Base-by-base conservation (phyloP, 768 basidiomycete species). In the Hericium rajendrae region DNA sequence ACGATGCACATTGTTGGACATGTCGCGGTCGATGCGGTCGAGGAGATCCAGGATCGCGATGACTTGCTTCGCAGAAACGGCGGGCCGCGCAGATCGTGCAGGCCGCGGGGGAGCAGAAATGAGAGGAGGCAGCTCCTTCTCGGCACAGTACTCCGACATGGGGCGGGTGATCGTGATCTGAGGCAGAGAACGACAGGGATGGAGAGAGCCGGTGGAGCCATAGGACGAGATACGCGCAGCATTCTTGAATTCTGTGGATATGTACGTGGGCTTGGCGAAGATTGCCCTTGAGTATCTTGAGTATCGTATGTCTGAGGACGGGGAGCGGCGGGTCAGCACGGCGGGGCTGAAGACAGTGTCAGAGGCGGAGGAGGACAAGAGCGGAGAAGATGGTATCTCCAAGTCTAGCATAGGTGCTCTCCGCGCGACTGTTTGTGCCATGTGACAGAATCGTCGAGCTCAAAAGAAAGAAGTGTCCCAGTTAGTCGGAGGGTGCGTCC, bases 11-110 rank as follows among this genome's bases (percentile, higher is more conserved):
- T 61, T 57, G 49, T n/a, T 32, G 10, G 57, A 38, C 57, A 63
- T 58, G 32, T 63, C 62, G 32, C 48, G 57, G 28, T 63, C 60
- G 16, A 59, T 43, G 50, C 50, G 58, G 18, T 63, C 60, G 32
- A 63, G 56, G 37, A 62, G 48, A 38, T 58, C 55, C 40, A 61
- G 53, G 40, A 61, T 52, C 18, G 57, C 56, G 37, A 58, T 43
- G 12, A 61, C 48, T 41, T 56, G 57, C 18, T 51, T 62, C 5
- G 61, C 57, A 4, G 59, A 50, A 6, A 56, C 38, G 9, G 54
- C 8, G 28, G 41, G 41, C 41, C 15, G 41, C 16, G 60, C 53
- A 6, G 55, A 32, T 16, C 50, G 54, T 18, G 53, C n/a, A 18
- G 15, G 46, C 41, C 53, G 38, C 24, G 12, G 53, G 6, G 38